These are phyloP conservation scores for Rhynchospora breviuscula DNA, from an alignment of 176 grass and related monocot species.

Conservation along the genomic window DNA sequence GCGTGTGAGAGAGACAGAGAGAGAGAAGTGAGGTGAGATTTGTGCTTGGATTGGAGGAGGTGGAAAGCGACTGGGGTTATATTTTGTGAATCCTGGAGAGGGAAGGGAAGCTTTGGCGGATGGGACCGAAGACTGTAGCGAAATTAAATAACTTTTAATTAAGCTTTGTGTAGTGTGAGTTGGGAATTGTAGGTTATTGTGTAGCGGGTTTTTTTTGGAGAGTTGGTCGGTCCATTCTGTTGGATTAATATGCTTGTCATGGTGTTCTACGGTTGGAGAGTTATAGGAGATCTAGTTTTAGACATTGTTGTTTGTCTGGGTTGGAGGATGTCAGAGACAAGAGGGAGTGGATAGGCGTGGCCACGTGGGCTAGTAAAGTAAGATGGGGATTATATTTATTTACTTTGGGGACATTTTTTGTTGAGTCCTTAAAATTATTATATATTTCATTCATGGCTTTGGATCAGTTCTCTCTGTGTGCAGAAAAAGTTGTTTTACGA, in stretches of 20 bases:
- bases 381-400: neutral
- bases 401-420: neutral
- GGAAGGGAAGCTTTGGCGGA: neutral
- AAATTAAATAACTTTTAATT: neutral
- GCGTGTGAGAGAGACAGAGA: neutral
- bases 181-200: neutral
- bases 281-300: neutral
- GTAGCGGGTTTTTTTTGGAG: neutral
- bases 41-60: neutral
- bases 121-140: neutral
- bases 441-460: neutral
- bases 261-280: neutral
- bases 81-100: neutral
- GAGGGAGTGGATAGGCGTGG: neutral
- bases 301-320: neutral
- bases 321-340: neutral
- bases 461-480: no score
- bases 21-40: neutral
- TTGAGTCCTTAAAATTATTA: neutral
- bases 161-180: neutral
- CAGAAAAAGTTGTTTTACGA: no score
- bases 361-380: neutral
- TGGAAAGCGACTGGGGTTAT: neutral
- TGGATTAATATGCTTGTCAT: neutral
- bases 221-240: neutral